Evolutionary conservation across 2,329 filamentous ascomycete species (phyloP).

Genomic region (Calonectria leucothoes): DNA sequence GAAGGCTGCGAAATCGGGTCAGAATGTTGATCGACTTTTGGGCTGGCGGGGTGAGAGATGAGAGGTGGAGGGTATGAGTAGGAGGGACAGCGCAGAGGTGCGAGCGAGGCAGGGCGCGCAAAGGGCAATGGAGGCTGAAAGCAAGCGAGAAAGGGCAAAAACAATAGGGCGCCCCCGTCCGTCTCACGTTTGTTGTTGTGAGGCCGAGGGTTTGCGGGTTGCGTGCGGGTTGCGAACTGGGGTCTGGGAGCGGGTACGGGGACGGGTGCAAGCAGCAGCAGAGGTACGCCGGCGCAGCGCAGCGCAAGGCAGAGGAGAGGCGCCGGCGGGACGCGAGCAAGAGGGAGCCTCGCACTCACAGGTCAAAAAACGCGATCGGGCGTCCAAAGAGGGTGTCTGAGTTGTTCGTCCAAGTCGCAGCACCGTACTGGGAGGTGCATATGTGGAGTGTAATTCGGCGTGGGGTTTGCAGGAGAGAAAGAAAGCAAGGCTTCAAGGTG

Average conservation of each 20-base stretch:
- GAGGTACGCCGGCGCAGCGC: not conserved
- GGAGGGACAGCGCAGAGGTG: not conserved
- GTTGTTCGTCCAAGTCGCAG: conserved; percentile 45
- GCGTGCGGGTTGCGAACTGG: conserved; percentile 19
- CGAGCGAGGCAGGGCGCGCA: conserved; percentile 4
- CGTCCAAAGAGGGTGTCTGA: conserved; percentile 44
- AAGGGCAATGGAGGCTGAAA: conserved; percentile 16
- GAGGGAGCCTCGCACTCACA: conserved; percentile 3
- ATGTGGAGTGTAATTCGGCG: conserved; percentile 45
- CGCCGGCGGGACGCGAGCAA: not conserved
- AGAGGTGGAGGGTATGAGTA: conserved; percentile 9
- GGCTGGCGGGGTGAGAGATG: conserved; percentile 2
- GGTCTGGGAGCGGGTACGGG: conserved; percentile 17
- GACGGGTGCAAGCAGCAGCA: conserved; percentile 17
- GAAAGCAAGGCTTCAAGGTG: conserved; percentile 29
- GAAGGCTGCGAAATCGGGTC: conserved; percentile 41
- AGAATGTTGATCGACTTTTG: conserved; percentile 26
- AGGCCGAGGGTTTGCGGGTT: conserved; percentile 22
- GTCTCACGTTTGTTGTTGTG: conserved; percentile 27
- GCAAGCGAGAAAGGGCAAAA: conserved; percentile 16
- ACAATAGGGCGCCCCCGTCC: not conserved
- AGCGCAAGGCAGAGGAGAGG: not conserved
- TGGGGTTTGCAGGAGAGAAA: conserved; percentile 53
- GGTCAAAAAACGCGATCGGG: conserved; percentile 26
- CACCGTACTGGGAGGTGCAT: conserved; percentile 38